Evolutionary conservation across 176 grass and related monocot species (phyloP).

Genomic region (Cenchrus fungigraminus): DNA sequence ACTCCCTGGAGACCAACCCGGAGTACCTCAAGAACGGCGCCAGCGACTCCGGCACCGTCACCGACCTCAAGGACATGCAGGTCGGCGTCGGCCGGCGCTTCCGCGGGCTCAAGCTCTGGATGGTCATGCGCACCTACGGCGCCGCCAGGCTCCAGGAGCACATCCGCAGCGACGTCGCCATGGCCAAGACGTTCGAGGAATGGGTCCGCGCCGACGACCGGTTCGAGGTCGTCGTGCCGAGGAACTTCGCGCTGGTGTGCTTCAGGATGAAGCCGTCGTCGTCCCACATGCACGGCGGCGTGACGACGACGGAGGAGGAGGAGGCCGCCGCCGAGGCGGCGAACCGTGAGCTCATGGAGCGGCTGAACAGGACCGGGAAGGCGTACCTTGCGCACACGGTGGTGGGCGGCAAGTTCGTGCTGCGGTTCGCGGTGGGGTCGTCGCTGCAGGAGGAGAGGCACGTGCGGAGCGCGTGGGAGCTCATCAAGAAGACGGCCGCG

Average conservation of each 20-base stretch:
- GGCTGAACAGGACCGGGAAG: slow-evolving; percentile 38
- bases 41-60: slow-evolving; percentile 50
- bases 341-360: slow-evolving; percentile 44
- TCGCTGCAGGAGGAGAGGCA: slow-evolving; percentile 50
- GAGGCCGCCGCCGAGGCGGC: neutral
- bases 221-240: slow-evolving; percentile 46
- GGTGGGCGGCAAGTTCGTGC: slow-evolving; percentile 42
- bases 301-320: neutral
- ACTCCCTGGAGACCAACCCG: slow-evolving; percentile 45
- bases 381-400: slow-evolving; percentile 48
- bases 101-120: slow-evolving; percentile 62
- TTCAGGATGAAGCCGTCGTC: slow-evolving; percentile 38
- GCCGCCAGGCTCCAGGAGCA: slow-evolving; percentile 46
- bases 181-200: slow-evolving; percentile 56
- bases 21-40: slow-evolving; percentile 62
- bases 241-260: slow-evolving; percentile 52
- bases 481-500: slow-evolving; percentile 31
- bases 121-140: slow-evolving; percentile 54
- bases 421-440: slow-evolving; percentile 52
- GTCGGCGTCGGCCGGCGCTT: slow-evolving; percentile 55
- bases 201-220: slow-evolving; percentile 21
- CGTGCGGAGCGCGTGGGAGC: slow-evolving; percentile 47
- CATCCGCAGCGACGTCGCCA: slow-evolving; percentile 67
- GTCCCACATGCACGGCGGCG: too few species aligned
- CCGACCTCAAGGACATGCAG: slow-evolving; percentile 64